A percentile compares a stretch with the other conserved stretches of the same genome.
phyloP scores from a whole-genome alignment of 129 eudicot genomes.

The Centrapalus pauciflorus region DNA sequence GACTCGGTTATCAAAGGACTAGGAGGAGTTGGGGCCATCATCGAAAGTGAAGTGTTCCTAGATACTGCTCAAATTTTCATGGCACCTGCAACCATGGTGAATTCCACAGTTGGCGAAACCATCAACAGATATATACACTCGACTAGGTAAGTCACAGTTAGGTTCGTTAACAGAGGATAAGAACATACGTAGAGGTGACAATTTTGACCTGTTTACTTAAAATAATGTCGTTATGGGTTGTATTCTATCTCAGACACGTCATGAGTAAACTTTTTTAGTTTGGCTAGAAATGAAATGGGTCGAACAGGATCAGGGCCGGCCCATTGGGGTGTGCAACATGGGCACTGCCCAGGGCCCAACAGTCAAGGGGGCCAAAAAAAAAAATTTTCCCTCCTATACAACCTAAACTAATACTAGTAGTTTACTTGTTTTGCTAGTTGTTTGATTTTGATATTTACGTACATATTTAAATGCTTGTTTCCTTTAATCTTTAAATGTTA shows the following conservation, averaged over 20 bases:
- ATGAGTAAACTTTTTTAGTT: too few species aligned
- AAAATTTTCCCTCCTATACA: too few species aligned
- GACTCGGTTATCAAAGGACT: slow-evolving; percentile 77
- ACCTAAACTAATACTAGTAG: too few species aligned
- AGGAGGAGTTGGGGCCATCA: slow-evolving; percentile 71
- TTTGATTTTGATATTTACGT: too few species aligned
- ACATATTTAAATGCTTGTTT: too few species aligned
- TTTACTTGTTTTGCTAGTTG: too few species aligned
- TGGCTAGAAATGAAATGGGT: too few species aligned
- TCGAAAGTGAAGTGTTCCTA: slow-evolving; percentile 51
- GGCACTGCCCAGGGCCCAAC: too few species aligned
- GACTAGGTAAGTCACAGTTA: slow-evolving; percentile 40
- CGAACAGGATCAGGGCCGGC: too few species aligned
- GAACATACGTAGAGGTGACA: neutral
- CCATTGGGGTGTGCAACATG: too few species aligned
- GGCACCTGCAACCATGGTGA: slow-evolving; percentile 88
- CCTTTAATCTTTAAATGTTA: too few species aligned
- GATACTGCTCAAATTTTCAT: slow-evolving; percentile 71
- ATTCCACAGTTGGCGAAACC: slow-evolving; percentile 43
- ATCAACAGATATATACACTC: slow-evolving; percentile 49
- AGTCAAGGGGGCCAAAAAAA: too few species aligned
- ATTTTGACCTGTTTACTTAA: neutral
- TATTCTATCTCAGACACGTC: neutral
- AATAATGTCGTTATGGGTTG: neutral
- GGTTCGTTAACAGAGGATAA: neutral